Evolutionary conservation across 805 yeast genomes (phyloP).

Genomic region (Millerago galiae): DNA sequence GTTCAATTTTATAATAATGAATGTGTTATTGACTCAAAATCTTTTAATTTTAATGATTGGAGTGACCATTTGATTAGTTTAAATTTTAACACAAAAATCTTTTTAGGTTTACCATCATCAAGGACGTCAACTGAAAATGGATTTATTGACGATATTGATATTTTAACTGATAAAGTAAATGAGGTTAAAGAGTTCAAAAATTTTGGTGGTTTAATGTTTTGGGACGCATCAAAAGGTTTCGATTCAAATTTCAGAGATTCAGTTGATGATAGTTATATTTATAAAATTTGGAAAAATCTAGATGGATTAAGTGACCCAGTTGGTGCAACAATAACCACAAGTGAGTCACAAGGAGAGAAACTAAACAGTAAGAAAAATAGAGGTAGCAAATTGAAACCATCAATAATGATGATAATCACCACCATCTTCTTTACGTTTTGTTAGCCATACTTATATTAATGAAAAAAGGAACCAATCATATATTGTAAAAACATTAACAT

Average conservation of each 20-base stretch:
- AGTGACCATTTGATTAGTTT: constrained; percentile 16
- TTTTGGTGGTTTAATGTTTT: constrained; percentile 83
- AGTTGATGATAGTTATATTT: constrained; percentile 16
- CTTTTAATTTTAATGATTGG: constrained; percentile 52
- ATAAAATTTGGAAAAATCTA: constrained; percentile 17
- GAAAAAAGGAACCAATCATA: not conserved
- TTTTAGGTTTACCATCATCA: constrained; percentile 57
- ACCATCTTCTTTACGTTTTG: no score
- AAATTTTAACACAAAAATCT: constrained; percentile 45
- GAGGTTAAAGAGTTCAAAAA: constrained; percentile 17
- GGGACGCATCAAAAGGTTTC: constrained; percentile 85
- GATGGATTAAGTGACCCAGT: constrained; percentile 10
- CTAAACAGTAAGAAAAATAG: not conserved
- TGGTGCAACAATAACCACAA: constrained; percentile 7
- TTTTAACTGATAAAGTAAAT: constrained; percentile 24
- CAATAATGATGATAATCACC: no score
- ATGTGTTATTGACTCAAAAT: constrained; percentile 36
- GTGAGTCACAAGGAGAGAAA: not conserved
- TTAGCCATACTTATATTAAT: no score
- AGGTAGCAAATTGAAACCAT: not conserved
- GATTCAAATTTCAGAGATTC: constrained; percentile 32
- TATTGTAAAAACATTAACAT: no score
- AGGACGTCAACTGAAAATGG: constrained; percentile 49
- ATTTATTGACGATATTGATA: constrained; percentile 37
- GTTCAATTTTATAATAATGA: constrained; percentile 72